Conservation (phyloP, 2,329 filamentous ascomycete genomes). For the Trichoderma afroharzianum region DNA sequence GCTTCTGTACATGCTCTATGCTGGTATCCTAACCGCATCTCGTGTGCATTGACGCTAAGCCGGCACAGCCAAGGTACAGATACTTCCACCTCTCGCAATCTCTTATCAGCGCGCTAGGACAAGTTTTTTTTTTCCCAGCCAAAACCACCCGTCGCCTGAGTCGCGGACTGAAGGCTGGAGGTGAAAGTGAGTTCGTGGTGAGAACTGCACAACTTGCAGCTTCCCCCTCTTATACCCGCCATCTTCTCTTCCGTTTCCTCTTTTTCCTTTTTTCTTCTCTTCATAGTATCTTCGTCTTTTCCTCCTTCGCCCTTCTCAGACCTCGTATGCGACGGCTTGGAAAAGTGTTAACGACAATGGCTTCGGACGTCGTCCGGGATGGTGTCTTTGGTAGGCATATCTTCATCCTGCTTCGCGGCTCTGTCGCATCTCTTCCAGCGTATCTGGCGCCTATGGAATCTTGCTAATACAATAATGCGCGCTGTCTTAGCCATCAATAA, state of each 20-base stretch:
- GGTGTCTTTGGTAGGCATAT: conserved; percentile 53
- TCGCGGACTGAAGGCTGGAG: conserved; percentile 45
- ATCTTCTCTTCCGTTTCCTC: not conserved
- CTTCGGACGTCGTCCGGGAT: conserved; percentile 50
- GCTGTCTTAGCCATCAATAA: conserved; percentile 77
- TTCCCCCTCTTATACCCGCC: not conserved
- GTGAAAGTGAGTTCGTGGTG: conserved; percentile 56
- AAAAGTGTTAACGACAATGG: conserved; percentile 46
- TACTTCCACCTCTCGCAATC: not conserved
- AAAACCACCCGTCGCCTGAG: not conserved
- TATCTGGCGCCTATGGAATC: not conserved
- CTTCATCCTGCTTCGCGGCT: not conserved
- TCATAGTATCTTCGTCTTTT: conserved; percentile 40
- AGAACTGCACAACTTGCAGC: conserved; percentile 16
- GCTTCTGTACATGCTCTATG: not conserved
- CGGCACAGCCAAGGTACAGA: not conserved
- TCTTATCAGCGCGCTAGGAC: conserved; percentile 5
- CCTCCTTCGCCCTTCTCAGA: conserved; percentile 57
- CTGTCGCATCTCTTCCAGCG: not conserved
- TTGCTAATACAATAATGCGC: conserved; percentile 5
- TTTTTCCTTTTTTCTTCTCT: not conserved
- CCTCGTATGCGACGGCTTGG: conserved; percentile 31
- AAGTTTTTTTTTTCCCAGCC: conserved; percentile 7
- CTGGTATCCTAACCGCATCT: fast-evolving
- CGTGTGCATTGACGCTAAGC: not conserved